Evolutionary conservation across 805 yeast genomes (phyloP).

Genomic region (Metschnikowia henanensis): DNA sequence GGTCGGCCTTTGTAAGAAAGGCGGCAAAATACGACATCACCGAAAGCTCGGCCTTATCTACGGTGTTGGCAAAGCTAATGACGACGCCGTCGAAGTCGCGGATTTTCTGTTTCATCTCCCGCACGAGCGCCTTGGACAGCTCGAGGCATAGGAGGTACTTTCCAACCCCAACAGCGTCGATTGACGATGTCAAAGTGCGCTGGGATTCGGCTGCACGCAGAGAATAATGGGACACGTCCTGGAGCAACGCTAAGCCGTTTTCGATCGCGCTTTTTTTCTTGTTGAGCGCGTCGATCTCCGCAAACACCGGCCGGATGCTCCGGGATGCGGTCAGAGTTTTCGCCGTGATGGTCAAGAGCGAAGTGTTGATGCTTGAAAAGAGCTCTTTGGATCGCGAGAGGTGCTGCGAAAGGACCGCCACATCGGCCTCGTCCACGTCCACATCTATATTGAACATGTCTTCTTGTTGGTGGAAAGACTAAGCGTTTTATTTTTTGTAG

Average conservation of each 20-base stretch:
- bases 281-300: constrained; percentile 57
- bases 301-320: constrained; percentile 70
- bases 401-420: constrained; percentile 77
- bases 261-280: constrained; percentile 58
- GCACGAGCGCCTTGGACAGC: constrained; percentile 47
- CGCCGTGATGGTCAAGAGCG: constrained; percentile 52
- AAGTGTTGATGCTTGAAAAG: constrained; percentile 52
- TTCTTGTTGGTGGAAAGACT: too few species aligned
- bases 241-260: constrained; percentile 50
- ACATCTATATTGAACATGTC: too few species aligned
- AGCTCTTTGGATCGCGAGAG: constrained; percentile 57
- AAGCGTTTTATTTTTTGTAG: too few species aligned
- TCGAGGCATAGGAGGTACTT: constrained; percentile 32
- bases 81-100: constrained; percentile 67
- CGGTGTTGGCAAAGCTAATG: constrained; percentile 55
- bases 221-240: constrained; percentile 54
- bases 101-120: constrained; percentile 41
- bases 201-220: constrained; percentile 43
- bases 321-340: constrained; percentile 56
- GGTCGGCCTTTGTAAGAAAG: constrained; percentile 12
- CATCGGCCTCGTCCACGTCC: constrained; percentile 80
- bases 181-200: constrained; percentile 29
- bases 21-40: constrained; percentile 49
- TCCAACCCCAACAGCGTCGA: constrained; percentile 41
- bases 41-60: constrained; percentile 56